Evolutionary conservation across 2,329 filamentous ascomycete species (phyloP).

Genomic region (Tolypocladium sp.): DNA sequence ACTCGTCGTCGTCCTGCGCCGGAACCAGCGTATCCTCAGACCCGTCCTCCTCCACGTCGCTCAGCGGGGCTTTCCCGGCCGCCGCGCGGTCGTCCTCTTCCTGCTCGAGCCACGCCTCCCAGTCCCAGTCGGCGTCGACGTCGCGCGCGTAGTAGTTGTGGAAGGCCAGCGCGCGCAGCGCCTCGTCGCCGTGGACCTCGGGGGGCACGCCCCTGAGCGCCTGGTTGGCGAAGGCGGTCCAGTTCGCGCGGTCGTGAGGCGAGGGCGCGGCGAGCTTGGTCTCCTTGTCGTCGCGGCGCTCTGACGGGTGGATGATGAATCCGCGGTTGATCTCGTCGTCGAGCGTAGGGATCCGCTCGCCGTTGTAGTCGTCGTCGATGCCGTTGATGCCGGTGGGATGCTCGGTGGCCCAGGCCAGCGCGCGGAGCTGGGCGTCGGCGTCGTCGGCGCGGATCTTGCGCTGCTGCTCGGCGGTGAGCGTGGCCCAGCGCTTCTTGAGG

Average conservation of each 20-base stretch:
- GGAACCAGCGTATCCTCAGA: background rate
- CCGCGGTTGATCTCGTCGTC: slow-evolving; percentile 25
- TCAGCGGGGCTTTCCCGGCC: background rate
- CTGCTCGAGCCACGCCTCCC: slow-evolving; percentile 11
- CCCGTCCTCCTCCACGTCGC: background rate
- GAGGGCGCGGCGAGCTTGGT: slow-evolving; percentile 6
- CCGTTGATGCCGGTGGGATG: slow-evolving; percentile 9
- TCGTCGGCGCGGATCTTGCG: slow-evolving; percentile 26
- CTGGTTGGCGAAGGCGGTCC: slow-evolving; percentile 16
- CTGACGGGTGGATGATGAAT: slow-evolving; percentile 14
- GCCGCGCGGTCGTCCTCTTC: slow-evolving; percentile 2
- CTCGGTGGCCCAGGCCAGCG: slow-evolving; percentile 21
- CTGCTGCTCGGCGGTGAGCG: slow-evolving; percentile 26
- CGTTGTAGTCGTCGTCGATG: background rate
- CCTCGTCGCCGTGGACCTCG: slow-evolving; percentile 14
- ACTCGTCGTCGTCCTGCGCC: slow-evolving; percentile 7
- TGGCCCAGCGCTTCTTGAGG: slow-evolving; percentile 33
- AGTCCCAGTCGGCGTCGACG: slow-evolving; percentile 10
- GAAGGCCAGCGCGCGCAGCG: slow-evolving; percentile 13
- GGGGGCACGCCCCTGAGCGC: slow-evolving; percentile 12
- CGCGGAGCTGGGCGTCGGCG: slow-evolving; percentile 23
- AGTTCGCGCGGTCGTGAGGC: slow-evolving; percentile 11
- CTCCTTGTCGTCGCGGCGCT: slow-evolving; percentile 1
- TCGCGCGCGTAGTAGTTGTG: slow-evolving; percentile 9
- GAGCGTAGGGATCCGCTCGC: slow-evolving; percentile 9